Percentiles rank a stretch among this genome's conserved stretches.
phyloP scores from a whole-genome alignment of 352 stramenopile species.

The Phytophthora pistaciae region DNA sequence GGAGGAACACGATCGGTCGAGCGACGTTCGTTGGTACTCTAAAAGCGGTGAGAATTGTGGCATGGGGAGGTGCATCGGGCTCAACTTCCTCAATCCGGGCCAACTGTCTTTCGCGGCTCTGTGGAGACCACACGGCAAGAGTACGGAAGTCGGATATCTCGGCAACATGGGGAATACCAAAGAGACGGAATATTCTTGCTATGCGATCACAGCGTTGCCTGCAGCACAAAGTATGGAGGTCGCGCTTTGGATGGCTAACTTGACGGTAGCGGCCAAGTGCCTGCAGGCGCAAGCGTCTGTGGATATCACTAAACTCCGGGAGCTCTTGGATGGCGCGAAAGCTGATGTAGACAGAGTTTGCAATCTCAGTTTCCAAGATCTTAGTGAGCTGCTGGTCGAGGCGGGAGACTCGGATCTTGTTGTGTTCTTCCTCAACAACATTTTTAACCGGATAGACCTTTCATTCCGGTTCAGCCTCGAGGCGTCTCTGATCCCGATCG shows the following conservation, averaged over 20 bases:
- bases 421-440: background rate
- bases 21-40: background rate
- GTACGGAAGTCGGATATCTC: background rate
- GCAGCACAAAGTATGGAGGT: background rate
- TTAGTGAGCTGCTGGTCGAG: background rate
- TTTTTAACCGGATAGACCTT: background rate
- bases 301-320: background rate
- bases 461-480: background rate
- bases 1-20: background rate
- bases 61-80: background rate
- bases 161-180: constrained; percentile 1
- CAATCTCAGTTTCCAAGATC: background rate
- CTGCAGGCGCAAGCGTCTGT: background rate
- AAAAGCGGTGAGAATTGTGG: background rate
- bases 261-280: background rate
- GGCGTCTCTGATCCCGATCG: background rate
- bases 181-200: background rate
- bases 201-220: background rate
- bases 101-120: background rate
- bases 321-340: background rate
- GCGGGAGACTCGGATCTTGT: background rate
- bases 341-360: background rate
- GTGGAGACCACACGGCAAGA: background rate
- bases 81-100: constrained; percentile 3
- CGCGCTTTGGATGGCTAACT: background rate